phyloP scores from a whole-genome alignment of 2,329 filamentous ascomycete species.

The Botrytis galanthina region DNA sequence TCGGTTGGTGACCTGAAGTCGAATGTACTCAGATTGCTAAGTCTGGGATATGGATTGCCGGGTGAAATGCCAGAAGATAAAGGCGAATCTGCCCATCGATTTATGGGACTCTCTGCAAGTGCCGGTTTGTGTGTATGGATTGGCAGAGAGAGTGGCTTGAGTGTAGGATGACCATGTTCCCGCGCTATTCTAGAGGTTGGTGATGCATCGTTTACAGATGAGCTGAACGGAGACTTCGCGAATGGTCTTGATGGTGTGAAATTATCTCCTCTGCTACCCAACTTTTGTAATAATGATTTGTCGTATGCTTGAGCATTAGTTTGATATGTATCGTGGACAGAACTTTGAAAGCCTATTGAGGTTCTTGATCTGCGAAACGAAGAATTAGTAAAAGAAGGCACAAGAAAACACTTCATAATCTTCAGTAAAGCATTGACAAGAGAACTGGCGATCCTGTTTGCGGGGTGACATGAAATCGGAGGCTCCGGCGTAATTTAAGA shows the following conservation, averaged over 20 bases:
- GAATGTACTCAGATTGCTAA: slow-evolving; percentile 29
- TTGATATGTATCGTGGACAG: slow-evolving; percentile 39
- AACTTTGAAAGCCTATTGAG: slow-evolving; percentile 37
- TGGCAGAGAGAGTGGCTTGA: slow-evolving; percentile 40
- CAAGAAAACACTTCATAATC: not conserved
- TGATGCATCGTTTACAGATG: slow-evolving; percentile 37
- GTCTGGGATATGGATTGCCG: slow-evolving; percentile 30
- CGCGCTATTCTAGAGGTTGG: slow-evolving; percentile 37
- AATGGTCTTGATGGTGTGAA: slow-evolving; percentile 37
- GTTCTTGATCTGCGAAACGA: slow-evolving; percentile 28
- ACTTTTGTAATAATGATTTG: slow-evolving; percentile 40
- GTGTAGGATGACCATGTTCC: slow-evolving; percentile 34
- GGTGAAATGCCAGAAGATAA: slow-evolving; percentile 36
- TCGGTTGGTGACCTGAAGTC: slow-evolving; percentile 38
- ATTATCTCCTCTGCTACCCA: slow-evolving; percentile 38
- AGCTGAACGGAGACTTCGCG: slow-evolving; percentile 35
- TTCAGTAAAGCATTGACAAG: slow-evolving; percentile 7
- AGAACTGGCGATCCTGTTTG: not conserved
- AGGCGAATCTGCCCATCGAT: slow-evolving; percentile 37
- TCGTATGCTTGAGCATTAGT: slow-evolving; percentile 41
- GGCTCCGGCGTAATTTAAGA: not conserved
- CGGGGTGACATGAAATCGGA: not conserved
- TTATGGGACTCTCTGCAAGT: slow-evolving; percentile 35
- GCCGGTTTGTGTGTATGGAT: slow-evolving; percentile 34
- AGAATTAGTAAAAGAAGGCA: slow-evolving; percentile 19